Conservation (phyloP, 1,284 basidiomycete genomes). For the Moniliella sp. region DNA sequence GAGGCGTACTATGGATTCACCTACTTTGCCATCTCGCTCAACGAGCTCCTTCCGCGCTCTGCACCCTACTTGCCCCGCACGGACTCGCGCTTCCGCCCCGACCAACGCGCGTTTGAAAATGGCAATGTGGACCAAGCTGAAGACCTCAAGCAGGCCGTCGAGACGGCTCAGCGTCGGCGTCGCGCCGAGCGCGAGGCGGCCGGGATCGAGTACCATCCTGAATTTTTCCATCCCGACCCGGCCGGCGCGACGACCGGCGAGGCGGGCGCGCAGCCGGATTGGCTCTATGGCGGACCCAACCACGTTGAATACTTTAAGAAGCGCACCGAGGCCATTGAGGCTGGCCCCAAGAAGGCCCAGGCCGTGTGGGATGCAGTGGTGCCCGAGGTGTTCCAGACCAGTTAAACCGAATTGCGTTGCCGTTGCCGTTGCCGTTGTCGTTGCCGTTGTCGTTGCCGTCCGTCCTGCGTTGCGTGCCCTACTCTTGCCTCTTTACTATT, state of each 20-base stretch:
- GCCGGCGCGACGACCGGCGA: too few relatives aligned
- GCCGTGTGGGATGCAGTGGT: too few relatives aligned
- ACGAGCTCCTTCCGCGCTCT: slow-evolving; percentile 39
- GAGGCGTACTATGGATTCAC: slow-evolving; percentile 31
- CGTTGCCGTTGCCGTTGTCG: too few relatives aligned
- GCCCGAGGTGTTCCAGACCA: too few relatives aligned
- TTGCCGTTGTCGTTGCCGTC: too few relatives aligned
- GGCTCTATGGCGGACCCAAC: slow-evolving; percentile 16
- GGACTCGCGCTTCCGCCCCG: slow-evolving; percentile 63
- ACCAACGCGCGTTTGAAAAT: slow-evolving; percentile 64
- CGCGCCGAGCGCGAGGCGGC: slow-evolving; percentile 35
- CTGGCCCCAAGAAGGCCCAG: background rate
- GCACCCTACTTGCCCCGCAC: slow-evolving; percentile 52
- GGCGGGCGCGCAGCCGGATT: slow-evolving; percentile 11
- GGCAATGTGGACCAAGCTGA: slow-evolving; percentile 59
- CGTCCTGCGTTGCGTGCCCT: too few relatives aligned
- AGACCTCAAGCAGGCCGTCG: slow-evolving; percentile 52
- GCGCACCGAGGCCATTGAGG: slow-evolving; percentile 1
- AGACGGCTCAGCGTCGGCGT: slow-evolving; percentile 40
- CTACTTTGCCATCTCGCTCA: slow-evolving; percentile 30
- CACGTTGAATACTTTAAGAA: slow-evolving; percentile 9
- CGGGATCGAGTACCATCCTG: slow-evolving; percentile 7
- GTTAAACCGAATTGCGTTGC: too few relatives aligned
- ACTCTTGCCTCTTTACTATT: too few relatives aligned
- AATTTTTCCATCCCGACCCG: slow-evolving; percentile 32